phyloP scores from a whole-genome alignment of 139 green algal species.

The Tetradesmus lagerheimii region DNA sequence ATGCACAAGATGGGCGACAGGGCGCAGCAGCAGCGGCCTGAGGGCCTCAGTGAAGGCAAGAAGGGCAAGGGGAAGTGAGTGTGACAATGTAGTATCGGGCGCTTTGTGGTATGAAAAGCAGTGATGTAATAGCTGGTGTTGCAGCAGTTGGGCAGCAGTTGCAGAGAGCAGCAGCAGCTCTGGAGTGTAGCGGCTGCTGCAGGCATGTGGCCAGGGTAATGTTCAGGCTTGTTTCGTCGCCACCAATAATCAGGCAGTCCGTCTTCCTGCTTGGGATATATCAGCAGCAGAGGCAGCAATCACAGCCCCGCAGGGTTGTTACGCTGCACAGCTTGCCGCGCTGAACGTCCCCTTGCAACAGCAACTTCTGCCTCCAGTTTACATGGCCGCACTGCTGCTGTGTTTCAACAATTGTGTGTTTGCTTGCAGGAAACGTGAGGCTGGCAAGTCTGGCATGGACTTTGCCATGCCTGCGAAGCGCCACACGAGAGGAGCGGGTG shows the following conservation, averaged over 20 bases:
- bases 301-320: not conserved
- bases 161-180: too few species aligned
- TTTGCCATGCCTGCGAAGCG: constrained; percentile 61
- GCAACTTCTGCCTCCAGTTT: too few species aligned
- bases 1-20: constrained; percentile 93
- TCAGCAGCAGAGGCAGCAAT: not conserved
- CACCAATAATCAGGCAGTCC: too few species aligned
- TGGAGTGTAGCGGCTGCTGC: too few species aligned
- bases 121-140: not conserved
- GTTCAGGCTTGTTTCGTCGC: too few species aligned
- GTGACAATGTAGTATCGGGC: too few species aligned
- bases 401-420: not conserved
- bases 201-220: too few species aligned
- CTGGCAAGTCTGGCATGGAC: constrained; percentile 45
- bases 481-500: constrained; percentile 30
- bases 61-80: constrained; percentile 74
- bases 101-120: constrained; percentile 19
- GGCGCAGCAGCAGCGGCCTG: constrained; percentile 70
- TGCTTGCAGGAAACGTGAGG: constrained; percentile 46
- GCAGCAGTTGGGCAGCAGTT: not conserved
- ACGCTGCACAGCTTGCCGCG: not conserved
- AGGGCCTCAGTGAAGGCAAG: constrained; percentile 78
- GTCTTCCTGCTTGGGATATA: too few species aligned
- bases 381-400: too few species aligned
- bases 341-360: too few species aligned